These are phyloP conservation scores for Emergomyces pasteurianus DNA, from an alignment of 2,329 filamentous ascomycete species.

Conservation along the genomic window DNA sequence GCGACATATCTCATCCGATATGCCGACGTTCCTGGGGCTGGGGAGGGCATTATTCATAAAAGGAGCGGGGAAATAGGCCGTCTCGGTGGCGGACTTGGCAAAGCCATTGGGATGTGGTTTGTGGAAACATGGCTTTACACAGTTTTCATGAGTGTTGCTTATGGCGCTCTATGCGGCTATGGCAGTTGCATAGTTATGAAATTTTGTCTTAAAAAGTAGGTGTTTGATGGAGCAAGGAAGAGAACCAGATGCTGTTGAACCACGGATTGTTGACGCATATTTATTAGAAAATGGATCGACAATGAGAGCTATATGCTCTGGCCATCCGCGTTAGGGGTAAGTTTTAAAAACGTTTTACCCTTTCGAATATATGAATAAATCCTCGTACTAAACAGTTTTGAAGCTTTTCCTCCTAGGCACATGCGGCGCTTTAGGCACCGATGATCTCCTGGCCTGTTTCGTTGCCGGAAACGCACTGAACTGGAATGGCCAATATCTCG, in stretches of 20 bases:
- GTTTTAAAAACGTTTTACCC: slow-evolving; percentile 2
- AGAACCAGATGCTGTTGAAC: slow-evolving; percentile 7
- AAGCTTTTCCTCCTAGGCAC: slow-evolving; percentile 48
- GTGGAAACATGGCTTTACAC: slow-evolving; percentile 51
- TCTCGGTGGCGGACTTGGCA: slow-evolving; percentile 40
- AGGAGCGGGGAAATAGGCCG: slow-evolving; percentile 35
- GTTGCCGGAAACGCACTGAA: slow-evolving; percentile 48
- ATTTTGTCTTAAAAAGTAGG: slow-evolving; percentile 22
- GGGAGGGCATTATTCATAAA: slow-evolving; percentile 8
- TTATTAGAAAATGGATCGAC: slow-evolving; percentile 42
- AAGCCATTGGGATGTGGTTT: slow-evolving; percentile 46
- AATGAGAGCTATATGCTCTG: slow-evolving; percentile 43
- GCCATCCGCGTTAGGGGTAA: slow-evolving; percentile 39
- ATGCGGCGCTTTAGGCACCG: slow-evolving; percentile 45
- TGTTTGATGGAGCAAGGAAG: not conserved
- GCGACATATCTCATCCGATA: slow-evolving; percentile 47
- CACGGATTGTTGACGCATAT: not conserved
- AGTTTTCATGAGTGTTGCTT: slow-evolving; percentile 41
- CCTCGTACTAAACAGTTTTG: not conserved
- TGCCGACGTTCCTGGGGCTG: slow-evolving; percentile 26
- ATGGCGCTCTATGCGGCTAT: slow-evolving; percentile 43
- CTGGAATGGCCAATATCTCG: slow-evolving; percentile 50
- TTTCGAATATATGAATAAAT: not conserved
- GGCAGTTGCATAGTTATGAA: slow-evolving; percentile 37
- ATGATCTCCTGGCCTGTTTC: slow-evolving; percentile 51